Evolutionary conservation across 2,329 filamentous ascomycete genomes (phyloP).

Genomic region (Penicillium nordicum): DNA sequence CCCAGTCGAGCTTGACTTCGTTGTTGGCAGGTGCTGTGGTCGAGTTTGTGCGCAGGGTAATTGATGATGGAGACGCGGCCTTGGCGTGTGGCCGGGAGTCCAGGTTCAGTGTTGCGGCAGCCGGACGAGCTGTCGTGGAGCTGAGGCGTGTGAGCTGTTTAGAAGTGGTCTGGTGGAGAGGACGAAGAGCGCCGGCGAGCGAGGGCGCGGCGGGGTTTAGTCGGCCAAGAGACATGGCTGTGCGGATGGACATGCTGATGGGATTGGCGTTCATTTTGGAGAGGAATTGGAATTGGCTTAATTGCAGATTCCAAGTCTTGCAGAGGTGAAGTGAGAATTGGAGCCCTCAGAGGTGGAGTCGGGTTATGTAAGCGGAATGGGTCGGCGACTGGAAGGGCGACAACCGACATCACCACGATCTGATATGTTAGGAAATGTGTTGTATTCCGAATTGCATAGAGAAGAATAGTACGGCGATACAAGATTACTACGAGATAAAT

Average conservation of each 20-base stretch:
- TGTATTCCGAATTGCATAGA: background rate
- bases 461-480: too few relatives aligned
- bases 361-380: conserved; percentile 22
- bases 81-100: conserved; percentile 10
- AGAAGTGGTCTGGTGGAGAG: conserved; percentile 13
- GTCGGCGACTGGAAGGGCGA: background rate
- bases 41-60: conserved; percentile 27
- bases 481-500: too few relatives aligned
- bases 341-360: conserved; percentile 5
- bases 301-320: conserved; percentile 1
- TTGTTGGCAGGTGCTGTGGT: conserved; percentile 31
- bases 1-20: conserved; percentile 67
- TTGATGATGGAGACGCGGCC: conserved; percentile 7
- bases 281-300: conserved; percentile 3
- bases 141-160: conserved; percentile 26
- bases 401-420: background rate
- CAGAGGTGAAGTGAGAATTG: conserved; percentile 12
- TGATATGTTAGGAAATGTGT: background rate
- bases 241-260: conserved; percentile 34
- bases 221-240: conserved; percentile 29
- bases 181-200: conserved; percentile 21
- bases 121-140: conserved; percentile 16
- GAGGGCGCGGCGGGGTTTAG: conserved; percentile 25
- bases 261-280: conserved; percentile 27
- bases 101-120: conserved; percentile 16